Percentiles rank a stretch among this genome's conserved stretches.
phyloP scores from a whole-genome alignment of 495 filamentous ascomycete species.

The Neurospora terricola region DNA sequence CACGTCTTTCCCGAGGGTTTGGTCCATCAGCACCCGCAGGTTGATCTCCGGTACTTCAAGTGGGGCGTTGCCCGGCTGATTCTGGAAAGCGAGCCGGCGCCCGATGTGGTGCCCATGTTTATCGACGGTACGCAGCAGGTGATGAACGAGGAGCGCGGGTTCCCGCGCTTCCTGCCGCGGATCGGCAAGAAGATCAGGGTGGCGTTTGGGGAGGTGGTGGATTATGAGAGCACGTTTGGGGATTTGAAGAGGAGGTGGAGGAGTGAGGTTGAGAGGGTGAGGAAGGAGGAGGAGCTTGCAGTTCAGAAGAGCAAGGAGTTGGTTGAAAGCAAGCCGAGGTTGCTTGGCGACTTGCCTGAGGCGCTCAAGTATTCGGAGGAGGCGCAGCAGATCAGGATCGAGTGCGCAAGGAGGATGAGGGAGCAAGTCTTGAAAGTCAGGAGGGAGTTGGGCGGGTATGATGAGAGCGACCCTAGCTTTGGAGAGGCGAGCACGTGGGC shows the following conservation, averaged over 20 bases:
- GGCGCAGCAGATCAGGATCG: constrained; percentile 68
- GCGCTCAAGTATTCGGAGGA: constrained; percentile 56
- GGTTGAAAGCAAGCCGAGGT: not conserved
- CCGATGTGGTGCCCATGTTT: constrained; percentile 87
- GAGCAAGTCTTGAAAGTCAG: constrained; percentile 72
- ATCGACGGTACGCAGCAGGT: constrained; percentile 75
- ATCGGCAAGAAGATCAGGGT: constrained; percentile 60
- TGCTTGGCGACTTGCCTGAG: constrained; percentile 4
- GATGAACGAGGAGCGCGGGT: constrained; percentile 72
- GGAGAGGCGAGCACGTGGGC: constrained; percentile 42
- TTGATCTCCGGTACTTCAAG: constrained; percentile 89
- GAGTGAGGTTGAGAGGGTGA: constrained; percentile 35
- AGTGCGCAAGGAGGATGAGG: constrained; percentile 68
- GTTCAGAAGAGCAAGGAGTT: too few relatives aligned
- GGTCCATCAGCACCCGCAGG: constrained; percentile 74
- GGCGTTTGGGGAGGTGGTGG: constrained; percentile 59
- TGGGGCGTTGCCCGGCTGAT: constrained; percentile 90
- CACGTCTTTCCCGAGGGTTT: constrained; percentile 95
- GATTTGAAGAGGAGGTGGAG: constrained; percentile 63
- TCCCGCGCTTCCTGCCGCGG: constrained; percentile 75
- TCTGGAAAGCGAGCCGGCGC: constrained; percentile 71
- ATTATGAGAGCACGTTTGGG: constrained; percentile 51
- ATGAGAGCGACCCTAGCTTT: constrained; percentile 59
- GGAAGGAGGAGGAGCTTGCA: not conserved
- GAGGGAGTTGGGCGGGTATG: constrained; percentile 48